These are phyloP conservation scores for Ceratobasidium sp. DNA, from an alignment of 1,284 basidiomycete species.

Conservation along the genomic window DNA sequence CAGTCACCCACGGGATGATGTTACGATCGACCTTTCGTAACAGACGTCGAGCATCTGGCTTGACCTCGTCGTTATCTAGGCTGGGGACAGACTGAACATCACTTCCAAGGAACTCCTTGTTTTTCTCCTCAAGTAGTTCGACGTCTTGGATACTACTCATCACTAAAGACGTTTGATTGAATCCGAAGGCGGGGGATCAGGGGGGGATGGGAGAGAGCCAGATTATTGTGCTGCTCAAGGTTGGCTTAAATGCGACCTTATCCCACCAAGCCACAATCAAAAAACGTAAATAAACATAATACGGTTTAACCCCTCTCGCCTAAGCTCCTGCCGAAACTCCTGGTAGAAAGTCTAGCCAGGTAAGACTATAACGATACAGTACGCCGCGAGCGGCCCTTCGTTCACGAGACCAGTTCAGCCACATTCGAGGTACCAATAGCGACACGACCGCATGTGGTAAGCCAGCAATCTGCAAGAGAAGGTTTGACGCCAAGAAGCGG, in stretches of 20 bases:
- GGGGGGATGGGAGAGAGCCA: neutral
- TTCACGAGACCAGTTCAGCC: slow-evolving; percentile 14
- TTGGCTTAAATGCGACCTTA: neutral
- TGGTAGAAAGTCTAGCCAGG: neutral
- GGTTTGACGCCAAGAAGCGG: slow-evolving; percentile 21
- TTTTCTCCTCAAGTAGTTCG: neutral
- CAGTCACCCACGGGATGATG: slow-evolving; percentile 57
- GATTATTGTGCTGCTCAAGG: neutral
- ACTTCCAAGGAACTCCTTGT: neutral
- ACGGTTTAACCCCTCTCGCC: neutral
- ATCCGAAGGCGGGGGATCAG: neutral
- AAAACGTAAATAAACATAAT: neutral
- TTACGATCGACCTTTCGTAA: slow-evolving; percentile 43
- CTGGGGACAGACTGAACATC: slow-evolving; percentile 14
- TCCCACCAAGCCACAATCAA: neutral
- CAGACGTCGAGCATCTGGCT: neutral
- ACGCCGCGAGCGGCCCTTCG: neutral
- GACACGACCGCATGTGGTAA: neutral
- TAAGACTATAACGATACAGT: neutral
- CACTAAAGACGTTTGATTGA: neutral
- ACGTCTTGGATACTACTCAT: slow-evolving; percentile 4
- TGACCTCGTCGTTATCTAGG: neutral
- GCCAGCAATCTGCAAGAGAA: neutral
- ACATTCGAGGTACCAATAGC: neutral
- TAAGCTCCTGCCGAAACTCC: neutral